phyloP scores from a whole-genome alignment of 768 basidiomycete species.

The Boletus huronensis region DNA sequence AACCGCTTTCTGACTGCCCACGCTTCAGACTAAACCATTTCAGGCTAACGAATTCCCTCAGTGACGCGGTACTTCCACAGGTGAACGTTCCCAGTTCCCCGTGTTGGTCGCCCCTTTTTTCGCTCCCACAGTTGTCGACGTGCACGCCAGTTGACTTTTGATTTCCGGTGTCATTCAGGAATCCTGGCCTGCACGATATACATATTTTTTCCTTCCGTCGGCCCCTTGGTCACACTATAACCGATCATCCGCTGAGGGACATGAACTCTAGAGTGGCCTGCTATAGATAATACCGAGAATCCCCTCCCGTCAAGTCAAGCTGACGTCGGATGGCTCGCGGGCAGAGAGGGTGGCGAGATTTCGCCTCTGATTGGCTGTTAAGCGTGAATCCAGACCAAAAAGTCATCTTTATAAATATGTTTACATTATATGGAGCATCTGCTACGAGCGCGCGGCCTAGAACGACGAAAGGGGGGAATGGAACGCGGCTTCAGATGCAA shows the following conservation, averaged over 20 bases:
- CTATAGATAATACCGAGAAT: neutral
- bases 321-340: neutral
- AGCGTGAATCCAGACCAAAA: neutral
- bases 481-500: neutral
- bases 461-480: neutral
- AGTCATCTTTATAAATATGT: neutral
- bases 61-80: neutral
- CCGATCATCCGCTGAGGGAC: neutral
- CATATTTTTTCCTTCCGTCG: conserved; percentile 2
- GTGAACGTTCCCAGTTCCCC: conserved; percentile 10
- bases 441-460: neutral
- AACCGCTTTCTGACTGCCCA: conserved; percentile 1
- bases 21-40: conserved; percentile 17
- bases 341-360: neutral
- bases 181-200: neutral
- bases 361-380: neutral
- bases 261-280: neutral
- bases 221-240: neutral
- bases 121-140: conserved; percentile 18
- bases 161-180: neutral
- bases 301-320: neutral
- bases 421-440: neutral
- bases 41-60: conserved; percentile 9
- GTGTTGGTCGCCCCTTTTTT: conserved; percentile 3
- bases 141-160: neutral